These are phyloP conservation scores for Carallia pectinifolia DNA, from an alignment of 345 rosid species.

Conservation along the genomic window DNA sequence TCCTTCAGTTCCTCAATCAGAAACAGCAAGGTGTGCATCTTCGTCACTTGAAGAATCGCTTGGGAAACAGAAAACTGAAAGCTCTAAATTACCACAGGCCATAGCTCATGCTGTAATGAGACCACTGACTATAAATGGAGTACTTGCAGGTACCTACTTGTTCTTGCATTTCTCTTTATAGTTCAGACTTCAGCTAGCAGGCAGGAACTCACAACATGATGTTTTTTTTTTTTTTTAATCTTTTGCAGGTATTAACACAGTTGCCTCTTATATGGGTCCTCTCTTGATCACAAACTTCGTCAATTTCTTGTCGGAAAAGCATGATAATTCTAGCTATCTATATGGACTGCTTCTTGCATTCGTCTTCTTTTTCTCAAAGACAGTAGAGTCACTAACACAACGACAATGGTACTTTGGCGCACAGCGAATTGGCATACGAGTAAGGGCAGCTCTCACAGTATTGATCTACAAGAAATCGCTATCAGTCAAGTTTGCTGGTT, in stretches of 20 bases:
- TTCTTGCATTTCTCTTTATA: not conserved
- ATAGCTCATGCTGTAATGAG: constrained; percentile 40
- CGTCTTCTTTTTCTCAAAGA: constrained; percentile 59
- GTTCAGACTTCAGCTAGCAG: not conserved
- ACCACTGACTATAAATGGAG: constrained; percentile 51
- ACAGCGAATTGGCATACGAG: constrained; percentile 51
- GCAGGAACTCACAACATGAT: too few relatives aligned
- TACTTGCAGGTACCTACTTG: constrained; percentile 53
- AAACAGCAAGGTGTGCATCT: constrained; percentile 52
- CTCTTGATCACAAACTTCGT: constrained; percentile 64
- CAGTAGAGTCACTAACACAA: constrained; percentile 57
- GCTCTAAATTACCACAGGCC: constrained; percentile 38
- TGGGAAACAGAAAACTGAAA: constrained; percentile 32
- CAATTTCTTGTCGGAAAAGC: constrained; percentile 41
- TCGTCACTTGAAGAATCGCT: constrained; percentile 48
- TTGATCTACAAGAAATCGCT: constrained; percentile 56
- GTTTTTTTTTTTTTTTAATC: not conserved
- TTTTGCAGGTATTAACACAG: constrained; percentile 45
- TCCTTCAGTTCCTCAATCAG: constrained; percentile 54
- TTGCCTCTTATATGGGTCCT: constrained; percentile 62
- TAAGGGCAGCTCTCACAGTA: constrained; percentile 52
- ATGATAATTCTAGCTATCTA: constrained; percentile 30
- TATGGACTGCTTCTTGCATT: constrained; percentile 52
- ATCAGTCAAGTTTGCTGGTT: constrained; percentile 39
- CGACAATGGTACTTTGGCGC: constrained; percentile 74